Base-by-base conservation (phyloP, 106 monocot genomes). In the Acorus calamus region DNA sequence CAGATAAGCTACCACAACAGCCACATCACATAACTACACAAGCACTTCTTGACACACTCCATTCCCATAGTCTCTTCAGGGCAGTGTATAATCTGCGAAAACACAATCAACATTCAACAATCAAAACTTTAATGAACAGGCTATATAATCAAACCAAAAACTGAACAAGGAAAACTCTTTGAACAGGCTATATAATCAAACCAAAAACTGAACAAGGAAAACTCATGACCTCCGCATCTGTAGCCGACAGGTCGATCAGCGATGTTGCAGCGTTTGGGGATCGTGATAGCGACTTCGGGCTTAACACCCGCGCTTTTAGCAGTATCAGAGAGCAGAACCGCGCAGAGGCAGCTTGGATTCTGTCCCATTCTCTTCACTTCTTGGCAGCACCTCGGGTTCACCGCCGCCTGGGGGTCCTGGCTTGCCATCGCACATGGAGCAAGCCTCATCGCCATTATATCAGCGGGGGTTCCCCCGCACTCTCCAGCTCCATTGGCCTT, bases 281-380 rank as follows among this genome's bases (percentile, higher is more conserved):
- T 91, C 5, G 80, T 77, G 0, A 86, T 79, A 11, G 91, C 86
- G 2, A 86, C 60, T 3, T 66, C 78, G 0, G 90, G 83, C 65
- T 74, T 86, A 8, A 76, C 66, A 8, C 90, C 83, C 0, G 66
- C 74, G 6, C 8, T 76, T 62, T 72, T 89, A 11, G 85, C 79
- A 5, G 78, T 75, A 11, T 71, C 69, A 0, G 83, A 90, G 8
- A 86, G 80, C 80, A 86, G 66, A 2, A 90, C 78, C 6, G 90
- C 90, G 49, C 90, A 90, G 44, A 90, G 83, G 73, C 90, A 90
- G 46, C 57, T 53, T 0, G 86, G 90, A 52, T 64, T 90, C 66
- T 74, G 64, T 42, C 83, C 83, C 0, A 86, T n/a, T 10, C 43
- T 73, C 14, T 81, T 74, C 52, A 83, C 74, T 13, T 53, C 61